Evolutionary conservation across 2,329 filamentous ascomycete species (phyloP), one percentile per base, ranked within the genome.

Genomic region (Sphaerulina vaccinii): DNA sequence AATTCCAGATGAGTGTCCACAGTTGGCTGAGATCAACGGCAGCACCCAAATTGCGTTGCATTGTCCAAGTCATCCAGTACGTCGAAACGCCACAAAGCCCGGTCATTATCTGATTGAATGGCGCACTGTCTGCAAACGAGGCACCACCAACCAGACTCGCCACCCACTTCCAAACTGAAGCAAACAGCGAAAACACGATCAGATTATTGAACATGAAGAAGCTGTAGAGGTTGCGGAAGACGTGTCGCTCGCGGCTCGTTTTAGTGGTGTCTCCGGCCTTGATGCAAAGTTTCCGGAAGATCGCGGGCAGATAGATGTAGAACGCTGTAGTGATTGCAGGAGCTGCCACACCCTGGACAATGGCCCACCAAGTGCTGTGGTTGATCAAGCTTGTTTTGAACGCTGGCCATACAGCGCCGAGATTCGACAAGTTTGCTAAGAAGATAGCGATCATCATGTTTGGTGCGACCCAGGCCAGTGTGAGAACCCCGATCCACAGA

Each of bases 141-240:
- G 78, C 73, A 33, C 82, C 79, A 0, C 78, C 71, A 3, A 77
- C 69, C 0, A 82, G 37, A 29, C 35, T 44, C 32, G 95, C 83
- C 3, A 75, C 75, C 1, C 83, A 73, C 7, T 90, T 75, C 62
- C 91, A 90, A 1, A 90, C 73, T 1, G 88, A 84, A 38, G 88
- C 89, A 70, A 97, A 97, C 11, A 96, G 76, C 9, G 91, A 96
- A 71, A 97, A 97, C 52, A 97, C 85, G 60, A 99, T 76, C 49
- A 99, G 72, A 67, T 97, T 97, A 80, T 99, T 99, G 78, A 99
- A 90, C 46, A 96, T 82, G 71, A 99, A 99, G 75, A 99, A 99
- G 15, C 88, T 81, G 72, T 95, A 99, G 2, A 99, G 79, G 70
- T 95, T 95, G 57, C 83, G 85, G 53, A 93, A 80, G 46, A 99